A percentile compares a stretch with the other conserved stretches of the same genome.
These are phyloP conservation scores for Colletotrichum gloeosporioides DNA, from an alignment of 2,329 filamentous ascomycete species.

Conservation along the genomic window DNA sequence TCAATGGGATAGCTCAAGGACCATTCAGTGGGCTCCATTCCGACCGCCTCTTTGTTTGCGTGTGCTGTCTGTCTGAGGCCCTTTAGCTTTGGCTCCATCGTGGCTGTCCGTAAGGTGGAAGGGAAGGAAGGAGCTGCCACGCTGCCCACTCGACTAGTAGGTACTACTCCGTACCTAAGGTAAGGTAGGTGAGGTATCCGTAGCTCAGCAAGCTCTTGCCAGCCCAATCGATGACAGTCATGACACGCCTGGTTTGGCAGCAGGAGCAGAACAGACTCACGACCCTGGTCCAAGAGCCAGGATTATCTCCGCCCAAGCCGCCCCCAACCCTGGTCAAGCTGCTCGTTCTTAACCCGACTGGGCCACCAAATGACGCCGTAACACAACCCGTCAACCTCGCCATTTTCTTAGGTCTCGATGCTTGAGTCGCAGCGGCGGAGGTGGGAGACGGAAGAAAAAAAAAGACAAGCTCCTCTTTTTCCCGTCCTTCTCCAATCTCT, in stretches of 20 bases:
- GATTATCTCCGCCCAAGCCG: slow-evolving; percentile 9
- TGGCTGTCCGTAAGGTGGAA: slow-evolving; percentile 14
- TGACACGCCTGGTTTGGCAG: slow-evolving; percentile 9
- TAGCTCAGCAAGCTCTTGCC: neutral
- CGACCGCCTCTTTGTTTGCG: slow-evolving; percentile 19
- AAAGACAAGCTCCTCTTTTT: neutral
- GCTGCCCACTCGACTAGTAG: neutral
- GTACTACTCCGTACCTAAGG: too few species aligned
- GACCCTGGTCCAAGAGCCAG: neutral
- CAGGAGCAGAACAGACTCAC: slow-evolving; percentile 1
- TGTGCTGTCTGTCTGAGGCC: neutral
- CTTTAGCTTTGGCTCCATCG: slow-evolving; percentile 2
- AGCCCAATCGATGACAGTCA: slow-evolving; percentile 19
- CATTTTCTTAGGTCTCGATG: slow-evolving; percentile 13
- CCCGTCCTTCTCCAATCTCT: neutral
- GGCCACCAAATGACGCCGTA: slow-evolving; percentile 18
- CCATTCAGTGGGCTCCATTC: slow-evolving; percentile 12
- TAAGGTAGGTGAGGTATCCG: neutral
- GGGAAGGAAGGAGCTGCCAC: neutral
- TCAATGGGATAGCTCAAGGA: slow-evolving; percentile 1
- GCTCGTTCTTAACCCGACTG: slow-evolving; percentile 14
- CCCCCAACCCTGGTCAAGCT: slow-evolving; percentile 6
- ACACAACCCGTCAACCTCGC: slow-evolving; percentile 22
- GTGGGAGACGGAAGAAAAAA: slow-evolving; percentile 16
- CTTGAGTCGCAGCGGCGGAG: slow-evolving; percentile 27